phyloP scores from a whole-genome alignment of 208 protist genomes.

The Leishmania turanica region DNA sequence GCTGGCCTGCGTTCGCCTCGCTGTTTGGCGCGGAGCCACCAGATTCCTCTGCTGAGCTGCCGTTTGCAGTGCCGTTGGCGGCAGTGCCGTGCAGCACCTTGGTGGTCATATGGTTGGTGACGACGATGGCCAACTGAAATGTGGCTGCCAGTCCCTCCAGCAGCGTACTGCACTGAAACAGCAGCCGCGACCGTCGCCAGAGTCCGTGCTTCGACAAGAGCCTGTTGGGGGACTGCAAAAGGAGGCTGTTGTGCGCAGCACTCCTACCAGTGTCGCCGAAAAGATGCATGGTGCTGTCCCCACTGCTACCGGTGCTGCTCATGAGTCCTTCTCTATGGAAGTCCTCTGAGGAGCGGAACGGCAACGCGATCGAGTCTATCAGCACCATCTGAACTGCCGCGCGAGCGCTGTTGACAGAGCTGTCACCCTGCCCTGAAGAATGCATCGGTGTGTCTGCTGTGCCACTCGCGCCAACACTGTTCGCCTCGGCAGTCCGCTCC shows the following conservation, averaged over 20 bases:
- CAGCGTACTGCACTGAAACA: constrained; percentile 60
- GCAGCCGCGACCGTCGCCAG: constrained; percentile 56
- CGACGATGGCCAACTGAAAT: constrained; percentile 59
- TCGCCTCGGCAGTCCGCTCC: background rate
- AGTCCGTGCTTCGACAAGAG: constrained; percentile 13
- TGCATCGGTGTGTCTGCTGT: background rate
- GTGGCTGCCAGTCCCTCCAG: constrained; percentile 52
- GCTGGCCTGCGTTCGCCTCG: background rate
- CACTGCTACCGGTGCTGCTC: background rate
- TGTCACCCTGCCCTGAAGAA: background rate
- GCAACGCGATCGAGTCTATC: constrained; percentile 90
- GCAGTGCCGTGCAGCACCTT: constrained; percentile 12
- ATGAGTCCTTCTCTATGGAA: constrained; percentile 3
- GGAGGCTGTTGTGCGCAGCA: background rate
- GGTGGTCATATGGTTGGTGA: constrained; percentile 90
- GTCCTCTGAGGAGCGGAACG: constrained; percentile 52
- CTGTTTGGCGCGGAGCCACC: background rate
- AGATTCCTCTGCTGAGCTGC: background rate
- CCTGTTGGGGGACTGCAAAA: background rate
- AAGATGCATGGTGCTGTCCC: background rate
- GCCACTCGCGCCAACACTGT: background rate
- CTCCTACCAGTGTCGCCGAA: no score
- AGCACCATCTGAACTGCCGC: constrained; percentile 59
- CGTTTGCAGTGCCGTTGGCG: background rate
- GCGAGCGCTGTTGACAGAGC: background rate